A percentile compares a stretch with the other conserved stretches of the same genome.
These are phyloP conservation scores for Dictyostelium citrinum DNA, from an alignment of 78 protist species.

Conservation along the genomic window DNA sequence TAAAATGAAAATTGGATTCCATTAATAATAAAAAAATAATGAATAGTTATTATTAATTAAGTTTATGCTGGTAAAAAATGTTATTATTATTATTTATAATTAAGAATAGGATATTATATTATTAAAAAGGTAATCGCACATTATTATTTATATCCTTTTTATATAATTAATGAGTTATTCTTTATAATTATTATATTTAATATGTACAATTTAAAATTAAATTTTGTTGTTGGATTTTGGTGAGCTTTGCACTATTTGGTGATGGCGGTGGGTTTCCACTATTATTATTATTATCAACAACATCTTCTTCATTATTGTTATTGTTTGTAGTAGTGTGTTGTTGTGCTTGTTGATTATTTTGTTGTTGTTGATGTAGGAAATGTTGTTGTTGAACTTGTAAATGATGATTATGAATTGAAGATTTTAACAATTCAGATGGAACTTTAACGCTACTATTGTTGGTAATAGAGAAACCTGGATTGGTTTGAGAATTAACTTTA, in stretches of 20 bases:
- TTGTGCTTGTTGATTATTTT: not conserved
- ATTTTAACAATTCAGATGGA: conserved; percentile 52
- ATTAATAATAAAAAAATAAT: not conserved
- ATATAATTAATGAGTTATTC: not conserved
- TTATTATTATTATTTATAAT: not conserved
- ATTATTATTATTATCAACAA: not conserved
- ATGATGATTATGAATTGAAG: conserved; percentile 7
- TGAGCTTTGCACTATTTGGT: not conserved
- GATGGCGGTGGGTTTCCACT: not conserved
- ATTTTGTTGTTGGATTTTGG: conserved; percentile 73
- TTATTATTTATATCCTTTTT: not conserved
- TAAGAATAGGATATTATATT: not conserved
- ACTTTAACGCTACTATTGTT: conserved; percentile 37
- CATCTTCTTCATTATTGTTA: not conserved
- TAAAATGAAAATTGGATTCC: not conserved
- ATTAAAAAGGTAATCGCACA: not conserved
- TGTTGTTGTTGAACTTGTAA: not conserved
- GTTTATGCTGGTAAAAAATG: too few relatives aligned
- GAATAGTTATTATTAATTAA: too few relatives aligned
- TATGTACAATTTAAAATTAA: conserved; percentile 75
- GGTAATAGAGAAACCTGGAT: not conserved
- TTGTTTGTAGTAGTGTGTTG: not conserved
- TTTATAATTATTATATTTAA: not conserved
- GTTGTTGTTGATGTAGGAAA: not conserved
- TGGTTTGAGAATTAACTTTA: not conserved